These are phyloP conservation scores for Sporothrix brasiliensis DNA, from an alignment of 2,329 filamentous ascomycete species.

Conservation along the genomic window DNA sequence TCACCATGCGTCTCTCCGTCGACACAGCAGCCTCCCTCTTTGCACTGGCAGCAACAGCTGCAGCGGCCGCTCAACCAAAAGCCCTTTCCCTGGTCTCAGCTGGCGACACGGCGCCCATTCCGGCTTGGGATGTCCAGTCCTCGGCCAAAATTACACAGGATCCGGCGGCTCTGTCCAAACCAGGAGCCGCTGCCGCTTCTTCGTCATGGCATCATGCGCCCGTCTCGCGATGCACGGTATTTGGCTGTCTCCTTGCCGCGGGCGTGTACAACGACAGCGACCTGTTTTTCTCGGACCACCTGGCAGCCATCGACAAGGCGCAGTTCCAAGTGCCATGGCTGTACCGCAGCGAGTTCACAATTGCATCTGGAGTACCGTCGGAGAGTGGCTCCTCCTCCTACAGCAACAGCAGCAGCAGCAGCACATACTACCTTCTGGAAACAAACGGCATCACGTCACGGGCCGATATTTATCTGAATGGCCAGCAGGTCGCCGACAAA, in stretches of 20 bases:
- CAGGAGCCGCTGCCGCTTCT: slow-evolving; percentile 36
- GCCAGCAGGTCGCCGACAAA: slow-evolving; percentile 53
- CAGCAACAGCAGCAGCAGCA: background rate
- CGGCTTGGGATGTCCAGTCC: slow-evolving; percentile 56
- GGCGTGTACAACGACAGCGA: slow-evolving; percentile 56
- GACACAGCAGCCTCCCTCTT: background rate
- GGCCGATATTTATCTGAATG: slow-evolving; percentile 64
- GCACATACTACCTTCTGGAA: slow-evolving; percentile 53
- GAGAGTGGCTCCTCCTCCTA: background rate
- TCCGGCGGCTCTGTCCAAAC: slow-evolving; percentile 47
- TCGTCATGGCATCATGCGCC: slow-evolving; percentile 54
- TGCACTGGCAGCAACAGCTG: background rate
- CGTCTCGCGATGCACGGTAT: slow-evolving; percentile 55
- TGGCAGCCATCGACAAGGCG: slow-evolving; percentile 46
- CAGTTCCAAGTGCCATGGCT: slow-evolving; percentile 61
- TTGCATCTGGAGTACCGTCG: slow-evolving; percentile 38
- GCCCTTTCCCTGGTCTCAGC: slow-evolving; percentile 19
- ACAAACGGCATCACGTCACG: slow-evolving; percentile 64
- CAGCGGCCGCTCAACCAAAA: background rate
- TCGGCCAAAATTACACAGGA: slow-evolving; percentile 44
- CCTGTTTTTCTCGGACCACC: slow-evolving; percentile 59
- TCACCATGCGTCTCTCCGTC: background rate
- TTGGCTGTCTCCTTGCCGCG: slow-evolving; percentile 59
- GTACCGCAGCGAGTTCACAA: slow-evolving; percentile 57
- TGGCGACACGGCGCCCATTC: slow-evolving; percentile 44